Evolutionary conservation across 2,329 filamentous ascomycete species (phyloP).

Genomic region (Fusarium sp.): DNA sequence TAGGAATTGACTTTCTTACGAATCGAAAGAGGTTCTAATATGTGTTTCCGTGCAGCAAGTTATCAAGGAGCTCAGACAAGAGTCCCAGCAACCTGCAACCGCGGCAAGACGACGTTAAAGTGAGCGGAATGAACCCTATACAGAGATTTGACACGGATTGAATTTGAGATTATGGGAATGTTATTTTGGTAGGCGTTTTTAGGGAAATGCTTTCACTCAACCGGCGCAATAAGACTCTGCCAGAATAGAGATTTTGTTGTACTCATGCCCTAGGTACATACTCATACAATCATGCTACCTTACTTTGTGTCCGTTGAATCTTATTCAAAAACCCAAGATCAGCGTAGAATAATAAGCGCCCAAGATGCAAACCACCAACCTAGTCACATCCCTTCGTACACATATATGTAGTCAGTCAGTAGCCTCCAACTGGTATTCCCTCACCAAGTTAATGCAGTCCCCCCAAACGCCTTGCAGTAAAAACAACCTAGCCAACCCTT

Average conservation of each 20-base stretch:
- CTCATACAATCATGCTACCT: constrained; percentile 12
- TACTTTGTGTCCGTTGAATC: constrained; percentile 7
- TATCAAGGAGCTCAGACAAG: constrained; percentile 67
- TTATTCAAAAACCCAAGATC: not conserved
- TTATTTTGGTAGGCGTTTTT: constrained; percentile 14
- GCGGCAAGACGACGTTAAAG: constrained; percentile 42
- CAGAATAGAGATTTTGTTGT: constrained; percentile 11
- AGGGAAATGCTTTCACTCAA: constrained; percentile 9
- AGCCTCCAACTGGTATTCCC: constrained; percentile 15
- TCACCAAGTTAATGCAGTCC: constrained; percentile 20
- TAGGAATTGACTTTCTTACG: rapidly evolving
- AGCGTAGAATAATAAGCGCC: constrained; percentile 20
- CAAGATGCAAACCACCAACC: constrained; percentile 18
- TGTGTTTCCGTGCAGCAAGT: constrained; percentile 56
- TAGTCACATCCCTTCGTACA: constrained; percentile 18
- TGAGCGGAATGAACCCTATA: not conserved
- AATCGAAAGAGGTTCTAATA: not conserved
- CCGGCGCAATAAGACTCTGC: not conserved
- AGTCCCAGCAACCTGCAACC: constrained; percentile 58
- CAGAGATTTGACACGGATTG: not conserved
- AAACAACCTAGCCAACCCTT: constrained; percentile 12
- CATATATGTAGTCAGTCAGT: constrained; percentile 12
- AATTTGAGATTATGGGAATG: not conserved
- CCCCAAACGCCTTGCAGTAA: constrained; percentile 38
- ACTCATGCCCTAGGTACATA: constrained; percentile 1